These are phyloP conservation scores for Litsea cubeba DNA, from an alignment of 164 flowering plant genomes.

Conservation along the genomic window DNA sequence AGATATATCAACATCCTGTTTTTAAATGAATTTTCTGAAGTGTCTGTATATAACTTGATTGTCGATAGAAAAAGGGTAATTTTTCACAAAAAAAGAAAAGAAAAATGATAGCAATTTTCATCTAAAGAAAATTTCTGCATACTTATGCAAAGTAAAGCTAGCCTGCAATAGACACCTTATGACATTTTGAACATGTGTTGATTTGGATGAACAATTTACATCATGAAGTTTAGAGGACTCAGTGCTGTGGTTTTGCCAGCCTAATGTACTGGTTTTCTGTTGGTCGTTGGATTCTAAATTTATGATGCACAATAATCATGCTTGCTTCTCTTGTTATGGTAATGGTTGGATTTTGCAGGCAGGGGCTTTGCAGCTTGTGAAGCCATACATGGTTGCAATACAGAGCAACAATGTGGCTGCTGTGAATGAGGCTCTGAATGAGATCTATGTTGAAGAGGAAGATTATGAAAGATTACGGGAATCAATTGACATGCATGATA, in stretches of 20 bases:
- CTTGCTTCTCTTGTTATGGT: neutral
- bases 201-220: neutral
- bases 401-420: conserved; percentile 95
- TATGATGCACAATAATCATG: neutral
- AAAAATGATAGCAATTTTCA: no score
- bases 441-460: conserved; percentile 84
- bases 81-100: no score
- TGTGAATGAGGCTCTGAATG: conserved; percentile 93
- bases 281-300: neutral
- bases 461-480: conserved; percentile 96
- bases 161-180: neutral
- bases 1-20: no score
- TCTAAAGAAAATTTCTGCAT: neutral
- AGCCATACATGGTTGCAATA: conserved; percentile 98
- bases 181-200: neutral
- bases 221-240: neutral
- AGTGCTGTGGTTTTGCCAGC: neutral
- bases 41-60: no score
- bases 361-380: conserved; percentile 83
- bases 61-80: no score
- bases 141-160: neutral
- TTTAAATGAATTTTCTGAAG: neutral
- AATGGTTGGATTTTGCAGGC: conserved; percentile 46
- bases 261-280: neutral
- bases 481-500: conserved; percentile 91